Conservation (phyloP, 768 basidiomycete genomes). For the Kwoniella europaea region DNA sequence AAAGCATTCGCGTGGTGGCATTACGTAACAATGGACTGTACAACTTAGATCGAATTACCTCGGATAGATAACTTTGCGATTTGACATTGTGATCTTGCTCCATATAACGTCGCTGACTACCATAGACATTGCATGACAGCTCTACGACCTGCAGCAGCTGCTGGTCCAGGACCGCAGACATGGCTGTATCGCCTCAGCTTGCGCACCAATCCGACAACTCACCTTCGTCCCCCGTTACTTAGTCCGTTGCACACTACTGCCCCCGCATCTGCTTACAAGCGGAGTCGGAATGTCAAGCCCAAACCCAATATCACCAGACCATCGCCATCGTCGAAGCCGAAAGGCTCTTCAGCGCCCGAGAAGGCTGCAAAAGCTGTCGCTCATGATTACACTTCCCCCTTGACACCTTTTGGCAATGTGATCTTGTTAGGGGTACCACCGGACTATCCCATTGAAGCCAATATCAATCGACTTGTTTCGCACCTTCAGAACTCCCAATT, state of each 20-base stretch:
- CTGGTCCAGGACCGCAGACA: constrained; percentile 22
- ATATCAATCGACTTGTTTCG: constrained; percentile 10
- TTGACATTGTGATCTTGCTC: no score
- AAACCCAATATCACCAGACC: background rate
- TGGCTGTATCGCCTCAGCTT: constrained; percentile 6
- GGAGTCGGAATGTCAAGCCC: background rate
- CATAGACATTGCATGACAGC: constrained; percentile 4
- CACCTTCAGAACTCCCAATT: background rate
- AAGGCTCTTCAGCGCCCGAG: background rate
- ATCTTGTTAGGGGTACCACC: constrained; percentile 19
- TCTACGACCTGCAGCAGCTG: background rate
- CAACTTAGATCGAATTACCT: no score
- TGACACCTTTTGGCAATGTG: background rate
- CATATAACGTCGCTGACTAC: no score
- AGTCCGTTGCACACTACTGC: background rate
- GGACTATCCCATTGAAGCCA: constrained; percentile 21
- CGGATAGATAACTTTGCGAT: no score
- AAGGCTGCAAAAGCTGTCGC: background rate
- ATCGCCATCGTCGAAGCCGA: background rate
- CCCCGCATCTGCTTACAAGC: background rate
- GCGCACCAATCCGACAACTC: background rate
- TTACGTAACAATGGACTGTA: constrained; percentile 13
- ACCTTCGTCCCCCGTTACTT: background rate
- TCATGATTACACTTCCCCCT: background rate
- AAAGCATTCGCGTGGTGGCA: constrained; percentile 22